phyloP scores from a whole-genome alignment of 208 protist genomes.

The Vickermania spadyakhi region DNA sequence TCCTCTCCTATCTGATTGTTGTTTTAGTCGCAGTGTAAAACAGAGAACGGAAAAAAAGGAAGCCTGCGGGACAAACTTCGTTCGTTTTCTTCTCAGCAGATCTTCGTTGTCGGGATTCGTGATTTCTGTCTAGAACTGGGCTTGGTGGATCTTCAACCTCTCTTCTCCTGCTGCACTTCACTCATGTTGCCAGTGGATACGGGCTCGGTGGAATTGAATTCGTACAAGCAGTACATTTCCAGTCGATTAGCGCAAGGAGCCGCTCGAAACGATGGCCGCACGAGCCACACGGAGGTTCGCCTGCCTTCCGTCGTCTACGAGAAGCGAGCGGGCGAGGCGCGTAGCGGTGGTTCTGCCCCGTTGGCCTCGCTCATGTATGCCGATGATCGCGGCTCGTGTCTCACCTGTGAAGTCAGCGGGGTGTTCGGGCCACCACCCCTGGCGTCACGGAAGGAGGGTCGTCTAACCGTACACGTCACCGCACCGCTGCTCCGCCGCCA shows the following conservation, averaged over 20 bases:
- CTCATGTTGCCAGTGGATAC: not conserved
- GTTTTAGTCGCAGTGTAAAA: no score
- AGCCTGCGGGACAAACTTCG: no score
- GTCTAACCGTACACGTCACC: constrained; percentile 52
- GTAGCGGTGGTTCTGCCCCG: constrained; percentile 3
- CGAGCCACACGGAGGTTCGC: not conserved
- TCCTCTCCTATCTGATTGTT: no score
- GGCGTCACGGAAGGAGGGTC: constrained; percentile 37
- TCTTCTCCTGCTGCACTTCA: no score
- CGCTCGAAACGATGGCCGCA: not conserved
- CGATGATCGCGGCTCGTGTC: constrained; percentile 50
- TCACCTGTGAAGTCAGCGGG: constrained; percentile 50
- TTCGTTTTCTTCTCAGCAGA: no score
- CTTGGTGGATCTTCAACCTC: no score
- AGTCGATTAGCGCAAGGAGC: not conserved
- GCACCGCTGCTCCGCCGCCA: constrained; percentile 52
- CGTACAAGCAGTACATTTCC: not conserved
- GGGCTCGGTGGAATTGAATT: not conserved
- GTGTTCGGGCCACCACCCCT: constrained; percentile 61
- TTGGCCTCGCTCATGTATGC: constrained; percentile 69
- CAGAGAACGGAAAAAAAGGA: no score
- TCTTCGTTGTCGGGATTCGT: no score
- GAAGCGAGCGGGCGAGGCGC: constrained; percentile 2
- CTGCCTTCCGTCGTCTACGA: not conserved
- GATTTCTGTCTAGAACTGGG: no score